phyloP scores from a whole-genome alignment of 768 basidiomycete genomes.

The Podaxis sp. region DNA sequence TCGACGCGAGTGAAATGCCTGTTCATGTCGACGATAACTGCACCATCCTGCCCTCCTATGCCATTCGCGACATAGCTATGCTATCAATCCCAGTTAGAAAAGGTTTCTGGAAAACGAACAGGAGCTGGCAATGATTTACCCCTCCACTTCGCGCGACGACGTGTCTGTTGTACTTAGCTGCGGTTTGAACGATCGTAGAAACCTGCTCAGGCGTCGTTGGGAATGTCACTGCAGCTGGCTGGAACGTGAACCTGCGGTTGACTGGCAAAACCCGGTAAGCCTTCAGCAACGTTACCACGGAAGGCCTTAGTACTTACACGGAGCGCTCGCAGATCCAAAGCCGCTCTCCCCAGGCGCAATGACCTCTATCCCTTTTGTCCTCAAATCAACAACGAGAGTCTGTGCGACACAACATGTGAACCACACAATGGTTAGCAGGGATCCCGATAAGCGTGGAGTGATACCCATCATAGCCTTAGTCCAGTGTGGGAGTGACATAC shows the following conservation, averaged over 20 bases:
- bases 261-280: conserved; percentile 15
- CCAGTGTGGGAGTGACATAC: neutral
- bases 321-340: conserved; percentile 21
- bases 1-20: conserved; percentile 30
- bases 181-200: conserved; percentile 26
- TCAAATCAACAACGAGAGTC: neutral
- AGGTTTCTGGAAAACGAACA: neutral
- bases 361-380: conserved; percentile 18
- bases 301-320: conserved; percentile 20
- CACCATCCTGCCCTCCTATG: conserved; percentile 38
- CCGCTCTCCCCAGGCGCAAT: conserved; percentile 20
- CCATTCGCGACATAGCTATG: conserved; percentile 47
- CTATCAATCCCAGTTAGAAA: conserved; percentile 13
- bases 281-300: neutral
- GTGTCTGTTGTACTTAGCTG: conserved; percentile 22
- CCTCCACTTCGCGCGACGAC: conserved; percentile 41
- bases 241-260: conserved; percentile 27
- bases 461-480: neutral
- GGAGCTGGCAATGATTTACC: conserved; percentile 28
- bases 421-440: neutral
- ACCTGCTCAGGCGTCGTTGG: conserved; percentile 28
- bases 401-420: neutral
- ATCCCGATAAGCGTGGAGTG: neutral
- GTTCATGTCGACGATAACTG: conserved; percentile 39
- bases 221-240: conserved; percentile 29